These are phyloP conservation scores for Xylaria sp. DNA, from an alignment of 2,329 filamentous ascomycete species.

Conservation along the genomic window DNA sequence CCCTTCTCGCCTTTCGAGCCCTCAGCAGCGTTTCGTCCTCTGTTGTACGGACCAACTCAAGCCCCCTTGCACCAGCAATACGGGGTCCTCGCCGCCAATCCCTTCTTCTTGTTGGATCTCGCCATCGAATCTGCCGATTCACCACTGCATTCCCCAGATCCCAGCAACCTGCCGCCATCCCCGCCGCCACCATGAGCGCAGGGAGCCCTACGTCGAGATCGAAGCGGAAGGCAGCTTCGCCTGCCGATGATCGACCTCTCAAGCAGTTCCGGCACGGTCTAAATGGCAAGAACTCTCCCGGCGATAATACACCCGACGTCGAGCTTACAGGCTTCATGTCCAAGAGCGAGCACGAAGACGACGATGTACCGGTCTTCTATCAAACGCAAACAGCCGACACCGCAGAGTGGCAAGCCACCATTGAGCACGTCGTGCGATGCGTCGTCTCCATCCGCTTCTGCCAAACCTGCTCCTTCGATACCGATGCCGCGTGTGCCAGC, in stretches of 20 bases:
- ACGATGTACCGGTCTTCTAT: constrained; percentile 56
- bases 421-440: constrained; percentile 91
- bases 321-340: constrained; percentile 46
- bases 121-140: background rate
- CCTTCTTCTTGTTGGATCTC: constrained; percentile 4
- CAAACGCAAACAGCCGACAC: constrained; percentile 64
- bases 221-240: constrained; percentile 64
- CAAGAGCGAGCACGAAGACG: constrained; percentile 57
- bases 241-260: constrained; percentile 55
- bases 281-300: constrained; percentile 62
- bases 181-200: constrained; percentile 56
- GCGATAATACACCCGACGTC: constrained; percentile 62
- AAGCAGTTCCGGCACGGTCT: constrained; percentile 56
- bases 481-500: constrained; percentile 91
- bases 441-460: constrained; percentile 99
- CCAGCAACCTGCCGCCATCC: constrained; percentile 13
- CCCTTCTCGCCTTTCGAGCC: constrained; percentile 39
- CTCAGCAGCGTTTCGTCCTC: constrained; percentile 35
- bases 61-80: constrained; percentile 8
- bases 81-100: background rate
- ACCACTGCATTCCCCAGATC: constrained; percentile 5
- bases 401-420: constrained; percentile 93
- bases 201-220: constrained; percentile 55
- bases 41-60: constrained; percentile 28
- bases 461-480: constrained; percentile 97